Evolutionary conservation across 2,329 filamentous ascomycete genomes (phyloP).

Genomic region (Colletotrichum truncatum): DNA sequence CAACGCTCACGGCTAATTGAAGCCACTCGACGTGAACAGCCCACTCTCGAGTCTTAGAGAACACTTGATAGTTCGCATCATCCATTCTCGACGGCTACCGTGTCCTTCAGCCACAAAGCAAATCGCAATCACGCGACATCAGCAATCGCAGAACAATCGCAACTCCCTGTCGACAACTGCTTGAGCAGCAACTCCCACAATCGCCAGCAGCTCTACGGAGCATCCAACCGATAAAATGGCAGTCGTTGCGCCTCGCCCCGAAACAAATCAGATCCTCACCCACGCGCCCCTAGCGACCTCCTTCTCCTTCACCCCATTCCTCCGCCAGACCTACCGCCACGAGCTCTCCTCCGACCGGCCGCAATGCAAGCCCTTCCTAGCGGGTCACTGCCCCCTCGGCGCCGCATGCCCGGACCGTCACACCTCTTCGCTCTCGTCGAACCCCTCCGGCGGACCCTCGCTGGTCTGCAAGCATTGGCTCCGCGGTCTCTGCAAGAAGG

Average conservation of each 20-base stretch:
- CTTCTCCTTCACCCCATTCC: constrained; percentile 88
- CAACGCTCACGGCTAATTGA: no score
- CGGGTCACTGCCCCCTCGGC: constrained; percentile 88
- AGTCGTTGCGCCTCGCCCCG: constrained; percentile 35
- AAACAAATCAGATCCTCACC: constrained; percentile 60
- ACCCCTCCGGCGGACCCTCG: constrained; percentile 66
- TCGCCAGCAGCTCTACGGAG: background rate
- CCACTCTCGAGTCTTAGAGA: no score
- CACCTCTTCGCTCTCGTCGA: constrained; percentile 53
- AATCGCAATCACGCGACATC: background rate
- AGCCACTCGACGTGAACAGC: no score
- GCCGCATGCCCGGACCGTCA: constrained; percentile 88
- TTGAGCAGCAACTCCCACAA: background rate
- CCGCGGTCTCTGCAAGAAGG: constrained; percentile 96
- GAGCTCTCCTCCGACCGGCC: constrained; percentile 82
- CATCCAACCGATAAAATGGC: constrained; percentile 36
- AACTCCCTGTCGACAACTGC: background rate
- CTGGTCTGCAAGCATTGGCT: constrained; percentile 99
- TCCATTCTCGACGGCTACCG: no score
- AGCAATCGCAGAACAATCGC: background rate
- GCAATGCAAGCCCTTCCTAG: constrained; percentile 84
- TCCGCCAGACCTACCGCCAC: constrained; percentile 84
- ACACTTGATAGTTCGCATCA: no score
- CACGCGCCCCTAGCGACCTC: constrained; percentile 67
- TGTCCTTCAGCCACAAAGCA: no score